Conservation (phyloP, 2,329 filamentous ascomycete species). For the Anisogramma anomala region DNA sequence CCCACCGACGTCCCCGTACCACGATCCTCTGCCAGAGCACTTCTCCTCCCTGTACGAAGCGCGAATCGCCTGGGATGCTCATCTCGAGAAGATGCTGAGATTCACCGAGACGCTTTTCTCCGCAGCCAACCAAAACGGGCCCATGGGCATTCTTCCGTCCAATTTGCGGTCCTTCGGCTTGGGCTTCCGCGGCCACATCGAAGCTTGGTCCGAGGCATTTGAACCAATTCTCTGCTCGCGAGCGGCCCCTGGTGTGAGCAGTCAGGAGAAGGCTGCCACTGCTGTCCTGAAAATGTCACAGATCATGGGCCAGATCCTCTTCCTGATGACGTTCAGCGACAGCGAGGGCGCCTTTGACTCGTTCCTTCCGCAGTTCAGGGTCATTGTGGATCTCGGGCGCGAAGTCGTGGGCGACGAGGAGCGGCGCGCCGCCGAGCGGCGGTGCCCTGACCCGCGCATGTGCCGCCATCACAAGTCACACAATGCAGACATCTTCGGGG, state of each 20-base stretch:
- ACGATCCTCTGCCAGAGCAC: slow-evolving; percentile 29
- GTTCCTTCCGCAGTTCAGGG: slow-evolving; percentile 39
- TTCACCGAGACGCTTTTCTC: slow-evolving; percentile 46
- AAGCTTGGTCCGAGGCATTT: slow-evolving; percentile 45
- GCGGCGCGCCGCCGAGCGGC: slow-evolving; percentile 33
- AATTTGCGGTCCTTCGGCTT: slow-evolving; percentile 36
- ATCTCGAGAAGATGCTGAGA: slow-evolving; percentile 45
- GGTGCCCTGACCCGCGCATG: slow-evolving; percentile 31
- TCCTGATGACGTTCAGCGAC: slow-evolving; percentile 48
- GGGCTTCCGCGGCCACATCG: slow-evolving; percentile 37
- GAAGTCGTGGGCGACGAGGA: slow-evolving; percentile 51
- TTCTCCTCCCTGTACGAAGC: slow-evolving; percentile 44
- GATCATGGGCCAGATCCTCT: slow-evolving; percentile 45
- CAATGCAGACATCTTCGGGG: slow-evolving; percentile 27
- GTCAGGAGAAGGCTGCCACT: slow-evolving; percentile 48
- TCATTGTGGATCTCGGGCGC: slow-evolving; percentile 44
- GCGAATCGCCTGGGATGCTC: slow-evolving; percentile 42
- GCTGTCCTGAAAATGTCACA: slow-evolving; percentile 52
- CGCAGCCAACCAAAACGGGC: slow-evolving; percentile 34
- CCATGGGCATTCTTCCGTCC: slow-evolving; percentile 40
- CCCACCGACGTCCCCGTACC: slow-evolving; percentile 29
- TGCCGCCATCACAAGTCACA: slow-evolving; percentile 32
- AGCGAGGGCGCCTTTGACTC: slow-evolving; percentile 47
- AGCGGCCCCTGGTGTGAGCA: slow-evolving; percentile 34
- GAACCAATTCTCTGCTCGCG: slow-evolving; percentile 41